Base-by-base conservation (phyloP, 192 early-diverging fungal genomes). In the Haplosporangium gracile region DNA sequence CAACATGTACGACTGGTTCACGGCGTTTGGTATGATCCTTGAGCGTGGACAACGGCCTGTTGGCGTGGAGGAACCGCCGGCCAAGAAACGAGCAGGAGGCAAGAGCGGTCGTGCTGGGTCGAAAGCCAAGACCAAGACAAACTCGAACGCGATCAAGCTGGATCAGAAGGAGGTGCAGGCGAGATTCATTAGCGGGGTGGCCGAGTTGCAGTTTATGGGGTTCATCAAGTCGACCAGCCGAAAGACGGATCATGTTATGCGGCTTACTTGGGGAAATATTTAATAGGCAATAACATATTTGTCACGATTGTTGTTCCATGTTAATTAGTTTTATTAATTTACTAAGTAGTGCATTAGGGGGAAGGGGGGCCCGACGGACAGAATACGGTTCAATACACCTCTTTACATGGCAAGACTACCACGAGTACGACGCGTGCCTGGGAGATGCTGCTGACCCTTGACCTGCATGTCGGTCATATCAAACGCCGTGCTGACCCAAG, bases 181-280 rank as follows among this genome's bases (percentile, higher is more conserved):
- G 68, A 92, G 98, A 36, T 99, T 99, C 79, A 92, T 97, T 74
- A 92, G 93, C 6, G 92, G 93, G 0, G 93, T 97, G n/a, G 94
- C 94, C 63, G 96, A 99, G 82, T 83, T 99, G 80, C 95, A 97
- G 81, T 95, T 94, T 70, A 74, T 99, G 70, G 98, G 98, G 1
- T 98, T 98, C 72, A 95, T 99, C 74, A 96, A 95, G 81, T 90
- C 94, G 29, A 98, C 98, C 9, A 93, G 91, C 60, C 86, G 96
- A 55, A 99, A 99, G 88, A 97, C 96, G 18, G 98, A 99, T 82
- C 98, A 99, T 91, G 96, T 98, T 7, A 70, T 94, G 82, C 92
- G 96, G 73, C 89, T 98, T 78, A 97, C 96, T 0, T 98, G 96
- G 95, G 93, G 92, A 15, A 81, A 75, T 29, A 81, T 81, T 22